A percentile compares a stretch with the other conserved stretches of the same genome.
phyloP scores from a whole-genome alignment of 2,329 filamentous ascomycete genomes.

The Hawksworthiomyces lignivorus region DNA sequence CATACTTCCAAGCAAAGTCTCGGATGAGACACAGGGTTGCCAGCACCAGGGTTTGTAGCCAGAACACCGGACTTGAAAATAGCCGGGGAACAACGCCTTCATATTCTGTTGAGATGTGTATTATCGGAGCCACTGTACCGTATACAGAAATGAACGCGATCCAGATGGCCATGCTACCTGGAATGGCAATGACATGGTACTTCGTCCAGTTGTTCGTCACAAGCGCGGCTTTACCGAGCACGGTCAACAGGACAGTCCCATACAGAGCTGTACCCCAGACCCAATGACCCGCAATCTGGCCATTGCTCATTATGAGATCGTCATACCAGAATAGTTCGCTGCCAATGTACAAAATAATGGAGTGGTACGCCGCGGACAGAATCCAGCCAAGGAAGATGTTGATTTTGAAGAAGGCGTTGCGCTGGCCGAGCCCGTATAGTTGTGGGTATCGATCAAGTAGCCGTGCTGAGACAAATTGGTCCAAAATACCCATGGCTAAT shows the following conservation, averaged over 20 bases:
- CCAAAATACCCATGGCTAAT: slow-evolving; percentile 89
- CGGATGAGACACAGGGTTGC: slow-evolving; percentile 75
- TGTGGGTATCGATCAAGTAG: slow-evolving; percentile 93
- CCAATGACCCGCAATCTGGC: slow-evolving; percentile 85
- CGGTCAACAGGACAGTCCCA: slow-evolving; percentile 85
- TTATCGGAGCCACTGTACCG: slow-evolving; percentile 73
- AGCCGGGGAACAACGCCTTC: slow-evolving; percentile 73
- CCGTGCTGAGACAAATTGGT: slow-evolving; percentile 93
- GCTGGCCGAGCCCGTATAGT: slow-evolving; percentile 86
- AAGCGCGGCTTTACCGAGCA: slow-evolving; percentile 87
- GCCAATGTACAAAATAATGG: slow-evolving; percentile 82
- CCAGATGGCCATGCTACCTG: slow-evolving; percentile 88
- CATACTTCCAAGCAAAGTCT: slow-evolving; percentile 96
- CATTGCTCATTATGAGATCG: slow-evolving; percentile 72
- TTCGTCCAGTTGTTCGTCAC: slow-evolving; percentile 99
- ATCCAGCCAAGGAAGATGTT: slow-evolving; percentile 93
- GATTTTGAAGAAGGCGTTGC: slow-evolving; percentile 86
- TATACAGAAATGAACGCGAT: slow-evolving; percentile 84
- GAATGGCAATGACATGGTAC: slow-evolving; percentile 91
- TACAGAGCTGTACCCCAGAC: slow-evolving; percentile 96
- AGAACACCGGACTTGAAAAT: slow-evolving; percentile 78
- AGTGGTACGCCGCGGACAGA: slow-evolving; percentile 90
- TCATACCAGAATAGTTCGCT: slow-evolving; percentile 72
- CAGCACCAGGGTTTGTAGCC: slow-evolving; percentile 77
- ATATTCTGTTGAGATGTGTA: slow-evolving; percentile 77